A percentile compares a stretch with the other conserved stretches of the same genome.
These are phyloP conservation scores for Apiotrichum siamense DNA, from an alignment of 1,284 basidiomycete species.

Conservation along the genomic window DNA sequence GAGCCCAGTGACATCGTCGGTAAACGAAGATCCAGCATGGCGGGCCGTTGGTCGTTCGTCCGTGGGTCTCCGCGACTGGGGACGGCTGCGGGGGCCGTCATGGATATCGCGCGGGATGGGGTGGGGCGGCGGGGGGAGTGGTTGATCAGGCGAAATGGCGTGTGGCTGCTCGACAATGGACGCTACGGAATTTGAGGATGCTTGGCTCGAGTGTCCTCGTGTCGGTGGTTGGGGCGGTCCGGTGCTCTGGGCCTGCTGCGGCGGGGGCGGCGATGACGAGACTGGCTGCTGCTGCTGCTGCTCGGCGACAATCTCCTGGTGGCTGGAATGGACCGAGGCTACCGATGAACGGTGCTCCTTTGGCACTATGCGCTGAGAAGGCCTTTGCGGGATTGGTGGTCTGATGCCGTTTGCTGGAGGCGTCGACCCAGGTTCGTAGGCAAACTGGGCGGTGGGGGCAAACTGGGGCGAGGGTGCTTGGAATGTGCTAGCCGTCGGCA, in stretches of 20 bases:
- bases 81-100: neutral
- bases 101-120: neutral
- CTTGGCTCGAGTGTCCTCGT: neutral
- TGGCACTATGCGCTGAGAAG: constrained; percentile 9
- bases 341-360: constrained; percentile 4
- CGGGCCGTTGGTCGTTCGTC: neutral
- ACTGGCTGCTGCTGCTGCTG: neutral
- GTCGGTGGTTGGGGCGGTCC: no score
- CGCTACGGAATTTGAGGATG: constrained; percentile 1
- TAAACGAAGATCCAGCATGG: constrained; percentile 25
- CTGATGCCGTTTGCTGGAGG: neutral
- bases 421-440: constrained; percentile 1
- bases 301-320: constrained; percentile 6
- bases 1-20: constrained; percentile 31
- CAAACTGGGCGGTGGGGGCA: constrained; percentile 8
- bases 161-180: neutral
- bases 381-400: constrained; percentile 13
- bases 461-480: constrained; percentile 10
- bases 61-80: neutral
- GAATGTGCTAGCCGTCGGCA: neutral
- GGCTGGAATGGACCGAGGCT: neutral
- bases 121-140: neutral
- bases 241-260: neutral
- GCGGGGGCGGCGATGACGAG: neutral
- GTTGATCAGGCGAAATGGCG: neutral